These are phyloP conservation scores for Fragilariopsis cylindrus DNA, from an alignment of 108 stramenopile genomes.

Conservation along the genomic window DNA sequence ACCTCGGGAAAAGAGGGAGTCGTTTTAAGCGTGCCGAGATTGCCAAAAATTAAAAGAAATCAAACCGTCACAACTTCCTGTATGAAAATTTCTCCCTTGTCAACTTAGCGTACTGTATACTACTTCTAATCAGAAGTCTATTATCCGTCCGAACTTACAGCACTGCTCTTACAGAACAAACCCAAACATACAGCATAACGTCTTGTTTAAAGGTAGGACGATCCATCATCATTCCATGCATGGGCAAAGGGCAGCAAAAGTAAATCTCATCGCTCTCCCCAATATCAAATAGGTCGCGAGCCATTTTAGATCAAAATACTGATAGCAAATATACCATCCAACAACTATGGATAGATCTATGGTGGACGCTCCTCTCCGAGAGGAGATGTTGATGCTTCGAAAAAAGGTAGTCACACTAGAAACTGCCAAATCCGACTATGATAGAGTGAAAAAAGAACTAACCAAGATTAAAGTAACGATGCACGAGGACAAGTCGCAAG, in stretches of 20 bases:
- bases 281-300: not conserved
- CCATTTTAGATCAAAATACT: not conserved
- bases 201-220: not conserved
- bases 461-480: conserved; percentile 17
- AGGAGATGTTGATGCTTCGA: conserved; percentile 23
- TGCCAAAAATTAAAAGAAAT: too few species aligned
- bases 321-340: not conserved
- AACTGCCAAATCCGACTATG: conserved; percentile 38
- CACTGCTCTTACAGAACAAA: too few species aligned
- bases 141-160: too few species aligned
- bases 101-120: too few species aligned
- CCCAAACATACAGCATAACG: too few species aligned
- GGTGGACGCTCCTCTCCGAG: conserved; percentile 15
- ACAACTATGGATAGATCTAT: not conserved
- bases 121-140: too few species aligned
- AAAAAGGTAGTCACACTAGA: conserved; percentile 29
- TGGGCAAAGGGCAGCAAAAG: too few species aligned
- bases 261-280: too few species aligned
- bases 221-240: not conserved
- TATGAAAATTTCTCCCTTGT: too few species aligned
- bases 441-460: conserved; percentile 35
- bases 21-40: too few species aligned
- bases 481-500: conserved; percentile 27
- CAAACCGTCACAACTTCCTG: too few species aligned
- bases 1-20: too few species aligned